phyloP scores from a whole-genome alignment of 1,284 basidiomycete genomes.

The Stygiomarasmius scandens region DNA sequence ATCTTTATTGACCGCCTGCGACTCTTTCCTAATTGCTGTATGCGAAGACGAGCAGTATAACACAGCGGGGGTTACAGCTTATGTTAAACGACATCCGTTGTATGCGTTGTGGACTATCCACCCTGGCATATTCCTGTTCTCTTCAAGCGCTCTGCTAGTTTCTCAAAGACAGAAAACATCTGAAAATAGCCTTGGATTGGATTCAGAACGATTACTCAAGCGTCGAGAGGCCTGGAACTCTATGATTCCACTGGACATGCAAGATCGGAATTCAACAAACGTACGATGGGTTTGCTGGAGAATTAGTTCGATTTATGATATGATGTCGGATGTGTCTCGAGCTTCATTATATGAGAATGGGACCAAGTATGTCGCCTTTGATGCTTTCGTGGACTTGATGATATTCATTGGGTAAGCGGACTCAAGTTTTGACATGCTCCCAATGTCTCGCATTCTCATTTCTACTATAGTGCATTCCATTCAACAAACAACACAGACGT shows the following conservation, averaged over 20 bases:
- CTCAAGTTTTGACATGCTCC: too few relatives aligned
- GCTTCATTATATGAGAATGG: neutral
- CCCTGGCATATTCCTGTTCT: neutral
- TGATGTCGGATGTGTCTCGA: neutral
- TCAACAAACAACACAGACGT: too few relatives aligned
- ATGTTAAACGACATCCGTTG: neutral
- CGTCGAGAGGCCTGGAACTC: neutral
- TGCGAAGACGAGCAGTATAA: neutral
- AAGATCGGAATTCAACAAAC: neutral
- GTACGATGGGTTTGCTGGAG: neutral
- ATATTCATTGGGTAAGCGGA: slow-evolving; percentile 8
- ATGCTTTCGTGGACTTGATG: slow-evolving; percentile 3
- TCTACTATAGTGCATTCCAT: too few relatives aligned
- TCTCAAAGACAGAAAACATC: too few relatives aligned
- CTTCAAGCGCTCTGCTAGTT: too few relatives aligned
- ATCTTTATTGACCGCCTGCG: slow-evolving; percentile 6
- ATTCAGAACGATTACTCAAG: neutral
- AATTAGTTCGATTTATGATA: slow-evolving; percentile 1
- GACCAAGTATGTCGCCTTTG: neutral
- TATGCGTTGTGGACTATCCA: slow-evolving; percentile 1
- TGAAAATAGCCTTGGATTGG: neutral
- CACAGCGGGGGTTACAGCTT: neutral
- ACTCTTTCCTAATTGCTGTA: neutral
- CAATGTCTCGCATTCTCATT: too few relatives aligned
- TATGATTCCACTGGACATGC: neutral